Evolutionary conservation across 1,284 basidiomycete species (phyloP), one percentile per base, ranked within the genome.

Genomic region (Xanthoconium separans): DNA sequence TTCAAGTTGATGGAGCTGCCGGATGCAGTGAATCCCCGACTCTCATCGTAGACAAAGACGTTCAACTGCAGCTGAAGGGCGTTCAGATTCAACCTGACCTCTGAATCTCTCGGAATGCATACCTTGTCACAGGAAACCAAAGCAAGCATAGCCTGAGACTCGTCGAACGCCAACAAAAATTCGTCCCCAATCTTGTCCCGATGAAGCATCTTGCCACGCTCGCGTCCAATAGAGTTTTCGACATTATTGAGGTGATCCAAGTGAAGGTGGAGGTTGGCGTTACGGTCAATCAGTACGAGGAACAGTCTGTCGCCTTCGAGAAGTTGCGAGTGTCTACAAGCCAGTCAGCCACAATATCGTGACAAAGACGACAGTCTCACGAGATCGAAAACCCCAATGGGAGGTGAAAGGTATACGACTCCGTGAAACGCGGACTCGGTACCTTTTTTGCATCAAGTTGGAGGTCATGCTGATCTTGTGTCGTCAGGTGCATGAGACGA

Each of bases 101-200:
- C 30, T 7, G 4, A 8, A 44, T 22, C 8, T 16, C 10, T 29
- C 2, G 5, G 11, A 43, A 6, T 29, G 36, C 65, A 9, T 42
- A 81, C 80, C 65, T 75, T 76, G 0, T 71, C 69, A 0, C 69
- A 60, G 4, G 72, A 69, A 47, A 78, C 75, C 3, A 84, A 48
- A 4, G 71, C 72, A 36, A 84, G 68, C 65, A 75, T 74, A 0
- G 74, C 69, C 53, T 76, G 77, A 2, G 65, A 63, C 60, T 84
- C 82, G 47, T 84, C 79, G 45, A 74, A 82, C 0, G 80, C 70
- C 18, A 82, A 50, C 6, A 77, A 29, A 41, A 75, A 70, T 10
- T 76, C 64, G 10, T 69, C 59, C 0, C 79, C 82, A 16, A 80
- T 71, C 57, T 77, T 80, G 46, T 76, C 74, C 8, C 71, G 71